Evolutionary conservation across 257 asterid genomes (phyloP), one percentile per base, ranked within the genome.

Genomic region (Ilex aquifolium): DNA sequence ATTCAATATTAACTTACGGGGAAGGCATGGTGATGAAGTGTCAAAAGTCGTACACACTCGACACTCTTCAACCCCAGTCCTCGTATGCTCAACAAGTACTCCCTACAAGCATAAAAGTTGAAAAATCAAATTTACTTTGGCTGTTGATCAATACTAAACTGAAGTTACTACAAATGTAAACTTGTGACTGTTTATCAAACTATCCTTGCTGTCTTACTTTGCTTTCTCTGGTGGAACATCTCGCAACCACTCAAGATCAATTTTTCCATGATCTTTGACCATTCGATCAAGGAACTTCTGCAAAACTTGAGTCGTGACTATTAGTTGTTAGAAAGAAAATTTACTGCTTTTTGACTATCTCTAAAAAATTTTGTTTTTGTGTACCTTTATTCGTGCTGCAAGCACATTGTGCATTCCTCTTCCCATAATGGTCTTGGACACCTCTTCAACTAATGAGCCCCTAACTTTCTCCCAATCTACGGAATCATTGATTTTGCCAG

Each of bases 331-430:
- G 29, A 4, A 56, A 2, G 6, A 4, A 4, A 4, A 4, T 6
- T 16, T n/a, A 5, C 55, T 5, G 9, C 10, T 21, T 15, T 15
- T 7, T 53, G 2, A 21, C 27, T 14, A n/a, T 53, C 9, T 53
- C 10, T 15, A 1, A 14, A 15, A 7, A 0, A 0, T 15, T 53
- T 15, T 16, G 10, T 15, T 53, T 36, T 61, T n/a, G 30, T 32
- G 17, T 30, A 72, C 77, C 73, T 72, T 72, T 32, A 72, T 72
- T 52, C 77, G 31, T 44, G 7, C 13, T 39, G 77, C 77, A 32
- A 72, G 54, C 21, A 66, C 54, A 7, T 62, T 62, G 55, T 32
- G 57, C 69, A 50, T 58, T 57, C 73, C 73, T 63, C 77, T 31
- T n/a, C 2, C 54, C 44, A 62, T 3, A 9, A 72, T 72, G 27